A percentile compares a stretch with the other conserved stretches of the same genome.
These are phyloP conservation scores for Phytophthora cryptogea DNA, from an alignment of 352 stramenopile genomes.

Conservation along the genomic window DNA sequence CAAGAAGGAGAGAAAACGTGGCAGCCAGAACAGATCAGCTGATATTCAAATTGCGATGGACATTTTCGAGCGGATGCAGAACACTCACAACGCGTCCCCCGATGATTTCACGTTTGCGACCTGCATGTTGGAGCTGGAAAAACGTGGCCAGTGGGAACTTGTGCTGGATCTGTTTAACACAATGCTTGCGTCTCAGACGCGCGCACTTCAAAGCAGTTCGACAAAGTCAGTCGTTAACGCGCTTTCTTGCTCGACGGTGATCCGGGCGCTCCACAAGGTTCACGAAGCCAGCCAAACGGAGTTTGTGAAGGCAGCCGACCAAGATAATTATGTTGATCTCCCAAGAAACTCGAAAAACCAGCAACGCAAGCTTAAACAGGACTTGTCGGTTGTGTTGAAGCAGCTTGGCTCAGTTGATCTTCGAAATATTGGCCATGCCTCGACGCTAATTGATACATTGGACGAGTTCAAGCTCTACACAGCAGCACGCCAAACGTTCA, in stretches of 20 bases:
- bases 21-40: slow-evolving; percentile 3
- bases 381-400: slow-evolving; percentile 54
- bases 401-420: slow-evolving; percentile 46
- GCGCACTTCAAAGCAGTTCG: not conserved
- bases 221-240: slow-evolving; percentile 46
- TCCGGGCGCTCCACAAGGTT: slow-evolving; percentile 53
- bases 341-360: slow-evolving; percentile 13
- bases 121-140: slow-evolving; percentile 60
- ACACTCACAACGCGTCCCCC: slow-evolving; percentile 36
- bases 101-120: slow-evolving; percentile 74
- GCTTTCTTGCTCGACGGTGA: slow-evolving; percentile 49
- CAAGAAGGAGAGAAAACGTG: slow-evolving; percentile 9
- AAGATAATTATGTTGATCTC: not conserved
- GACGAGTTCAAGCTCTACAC: slow-evolving; percentile 57
- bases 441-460: slow-evolving; percentile 63
- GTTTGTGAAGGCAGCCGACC: slow-evolving; percentile 2
- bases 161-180: slow-evolving; percentile 64
- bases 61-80: slow-evolving; percentile 54
- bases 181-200: slow-evolving; percentile 47
- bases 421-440: slow-evolving; percentile 49
- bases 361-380: slow-evolving; percentile 37
- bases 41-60: slow-evolving; percentile 34
- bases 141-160: slow-evolving; percentile 44
- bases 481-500: slow-evolving; percentile 51
- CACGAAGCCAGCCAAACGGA: slow-evolving; percentile 16